These are phyloP conservation scores for Closterium sp. DNA, from an alignment of 139 green algal species.

Conservation along the genomic window DNA sequence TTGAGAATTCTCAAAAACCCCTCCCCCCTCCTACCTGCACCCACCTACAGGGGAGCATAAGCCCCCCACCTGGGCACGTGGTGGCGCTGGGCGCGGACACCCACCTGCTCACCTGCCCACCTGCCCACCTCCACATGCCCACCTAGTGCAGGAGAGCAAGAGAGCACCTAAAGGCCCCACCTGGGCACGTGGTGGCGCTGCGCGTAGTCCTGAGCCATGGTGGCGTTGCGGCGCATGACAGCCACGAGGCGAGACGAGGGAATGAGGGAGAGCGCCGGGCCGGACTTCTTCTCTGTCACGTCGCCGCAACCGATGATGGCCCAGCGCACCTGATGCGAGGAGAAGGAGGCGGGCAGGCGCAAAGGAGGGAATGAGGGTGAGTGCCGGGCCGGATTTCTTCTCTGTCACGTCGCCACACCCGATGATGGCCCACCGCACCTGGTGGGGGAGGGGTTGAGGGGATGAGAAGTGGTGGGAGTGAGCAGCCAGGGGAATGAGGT, in stretches of 20 bases:
- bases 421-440: background rate
- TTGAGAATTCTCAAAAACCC: too few species aligned
- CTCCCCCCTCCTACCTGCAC: too few species aligned
- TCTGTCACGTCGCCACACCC: background rate
- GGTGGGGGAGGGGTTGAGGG: too few species aligned
- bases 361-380: background rate
- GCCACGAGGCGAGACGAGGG: conserved; percentile 35
- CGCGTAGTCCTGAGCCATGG: conserved; percentile 34
- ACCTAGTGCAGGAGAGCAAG: too few species aligned
- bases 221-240: conserved; percentile 38
- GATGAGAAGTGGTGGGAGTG: too few species aligned
- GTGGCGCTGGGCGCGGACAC: background rate
- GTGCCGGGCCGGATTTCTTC: background rate
- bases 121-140: too few species aligned
- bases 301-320: conserved; percentile 41
- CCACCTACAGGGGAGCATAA: too few species aligned
- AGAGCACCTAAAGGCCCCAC: background rate
- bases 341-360: background rate
- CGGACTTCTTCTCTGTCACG: conserved; percentile 46
- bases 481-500: too few species aligned
- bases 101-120: too few species aligned
- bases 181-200: conserved; percentile 21
- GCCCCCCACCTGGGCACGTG: background rate
- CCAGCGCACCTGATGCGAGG: conserved; percentile 25
- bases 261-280: conserved; percentile 31